phyloP scores from a whole-genome alignment of 441 rosid species.

The Populus trichocarpa region DNA sequence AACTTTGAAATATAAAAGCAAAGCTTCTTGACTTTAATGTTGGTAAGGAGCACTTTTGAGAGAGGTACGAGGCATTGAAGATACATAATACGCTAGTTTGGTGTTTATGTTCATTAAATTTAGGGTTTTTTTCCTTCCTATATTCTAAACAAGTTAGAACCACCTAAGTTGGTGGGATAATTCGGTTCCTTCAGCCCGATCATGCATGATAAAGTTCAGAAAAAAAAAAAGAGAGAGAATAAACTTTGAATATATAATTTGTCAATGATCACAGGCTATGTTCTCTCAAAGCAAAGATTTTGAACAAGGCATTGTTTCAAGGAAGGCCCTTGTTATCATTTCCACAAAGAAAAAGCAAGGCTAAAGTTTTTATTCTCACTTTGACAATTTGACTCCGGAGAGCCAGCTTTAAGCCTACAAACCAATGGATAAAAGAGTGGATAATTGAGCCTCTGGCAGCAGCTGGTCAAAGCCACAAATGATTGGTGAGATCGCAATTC shows the following conservation, averaged over 20 bases:
- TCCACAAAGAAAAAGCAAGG: background rate
- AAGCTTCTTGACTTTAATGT: no score
- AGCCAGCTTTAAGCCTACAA: background rate
- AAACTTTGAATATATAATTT: background rate
- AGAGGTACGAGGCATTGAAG: no score
- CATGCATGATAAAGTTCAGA: background rate
- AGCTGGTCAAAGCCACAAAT: slow-evolving; percentile 7
- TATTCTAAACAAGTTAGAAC: background rate
- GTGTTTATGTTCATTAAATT: no score
- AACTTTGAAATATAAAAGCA: no score
- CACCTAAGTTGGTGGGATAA: background rate
- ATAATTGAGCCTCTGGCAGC: background rate
- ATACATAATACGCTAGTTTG: no score
- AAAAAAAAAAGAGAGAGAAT: no score
- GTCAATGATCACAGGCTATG: background rate
- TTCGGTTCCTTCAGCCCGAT: background rate
- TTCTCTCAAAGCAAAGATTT: slow-evolving; percentile 4
- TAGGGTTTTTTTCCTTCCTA: background rate
- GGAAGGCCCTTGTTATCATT: background rate
- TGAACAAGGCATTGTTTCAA: background rate
- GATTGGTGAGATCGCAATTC: slow-evolving; percentile 1
- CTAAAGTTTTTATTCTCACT: background rate
- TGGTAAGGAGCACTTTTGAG: no score
- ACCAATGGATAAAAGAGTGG: background rate
- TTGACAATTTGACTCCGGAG: background rate